These are phyloP conservation scores for Talaromyces sp. DNA, from an alignment of 2,329 filamentous ascomycete species.

Conservation along the genomic window DNA sequence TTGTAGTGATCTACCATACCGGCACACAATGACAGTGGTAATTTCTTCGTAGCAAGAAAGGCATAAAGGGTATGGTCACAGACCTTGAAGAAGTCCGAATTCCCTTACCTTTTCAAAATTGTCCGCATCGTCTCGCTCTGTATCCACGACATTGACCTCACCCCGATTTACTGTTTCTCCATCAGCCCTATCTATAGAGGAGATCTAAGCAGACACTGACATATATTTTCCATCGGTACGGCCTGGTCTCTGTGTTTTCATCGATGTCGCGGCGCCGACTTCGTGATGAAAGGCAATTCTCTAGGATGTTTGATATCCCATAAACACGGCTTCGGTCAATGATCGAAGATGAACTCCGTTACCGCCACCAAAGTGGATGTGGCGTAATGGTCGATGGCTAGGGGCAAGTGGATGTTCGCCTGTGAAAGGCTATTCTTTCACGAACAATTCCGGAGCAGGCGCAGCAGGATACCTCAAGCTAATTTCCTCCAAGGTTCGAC, in stretches of 20 bases:
- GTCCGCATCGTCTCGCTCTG: background rate
- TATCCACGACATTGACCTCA: conserved; percentile 1
- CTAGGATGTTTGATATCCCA: background rate
- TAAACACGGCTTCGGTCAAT: conserved; percentile 4
- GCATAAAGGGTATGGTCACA: background rate
- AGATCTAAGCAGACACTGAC: background rate
- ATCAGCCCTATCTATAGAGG: conserved; percentile 6
- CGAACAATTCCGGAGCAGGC: background rate
- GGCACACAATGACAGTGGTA: background rate
- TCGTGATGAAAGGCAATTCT: conserved; percentile 10
- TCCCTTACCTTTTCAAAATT: conserved; percentile 5
- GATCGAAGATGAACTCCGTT: conserved; percentile 12
- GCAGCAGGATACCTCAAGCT: conserved; percentile 14
- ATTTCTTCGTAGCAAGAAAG: background rate
- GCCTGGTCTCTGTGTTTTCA: background rate
- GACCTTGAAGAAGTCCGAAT: conserved; percentile 9
- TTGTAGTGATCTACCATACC: conserved; percentile 5
- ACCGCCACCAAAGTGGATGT: conserved; percentile 12
- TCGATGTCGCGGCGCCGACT: background rate
- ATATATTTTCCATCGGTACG: background rate
- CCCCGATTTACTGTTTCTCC: conserved; percentile 11
- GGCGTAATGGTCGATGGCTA: conserved; percentile 7
- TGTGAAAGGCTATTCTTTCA: conserved; percentile 7
- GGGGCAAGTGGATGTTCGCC: background rate
- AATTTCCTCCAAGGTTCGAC: conserved; percentile 1